Percentiles rank a stretch among this genome's conserved stretches.
Evolutionary conservation across 495 filamentous ascomycete species (phyloP).

Genomic region (Hypoxylon cercidicola): DNA sequence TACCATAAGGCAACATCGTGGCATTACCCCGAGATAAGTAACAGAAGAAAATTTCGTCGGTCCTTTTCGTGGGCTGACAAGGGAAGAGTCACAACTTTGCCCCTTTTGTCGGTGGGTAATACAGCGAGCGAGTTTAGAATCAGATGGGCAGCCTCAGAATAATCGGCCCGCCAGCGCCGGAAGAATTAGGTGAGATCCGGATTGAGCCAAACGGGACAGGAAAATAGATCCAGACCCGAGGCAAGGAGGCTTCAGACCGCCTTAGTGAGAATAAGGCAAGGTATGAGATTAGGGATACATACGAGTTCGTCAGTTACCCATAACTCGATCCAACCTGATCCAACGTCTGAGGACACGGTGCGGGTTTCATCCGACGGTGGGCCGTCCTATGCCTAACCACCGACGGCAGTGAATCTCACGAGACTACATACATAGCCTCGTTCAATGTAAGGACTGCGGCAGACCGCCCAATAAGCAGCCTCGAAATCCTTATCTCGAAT

Average conservation of each 20-base stretch:
- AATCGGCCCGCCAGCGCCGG: constrained; percentile 37
- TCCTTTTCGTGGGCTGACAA: constrained; percentile 29
- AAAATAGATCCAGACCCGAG: constrained; percentile 23
- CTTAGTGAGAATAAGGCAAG: neutral
- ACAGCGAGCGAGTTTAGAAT: constrained; percentile 28
- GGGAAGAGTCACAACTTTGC: constrained; percentile 21
- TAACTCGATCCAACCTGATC: constrained; percentile 12
- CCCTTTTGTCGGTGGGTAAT: constrained; percentile 24
- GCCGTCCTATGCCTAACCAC: constrained; percentile 11
- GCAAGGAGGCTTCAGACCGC: constrained; percentile 11
- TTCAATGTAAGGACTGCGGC: constrained; percentile 13
- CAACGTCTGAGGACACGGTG: constrained; percentile 23
- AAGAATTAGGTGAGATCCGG: constrained; percentile 12
- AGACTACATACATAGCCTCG: constrained; percentile 32
- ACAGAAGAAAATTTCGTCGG: constrained; percentile 20
- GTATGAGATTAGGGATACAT: constrained; percentile 4
- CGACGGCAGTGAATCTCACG: constrained; percentile 23
- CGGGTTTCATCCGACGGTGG: constrained; percentile 24
- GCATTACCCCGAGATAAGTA: constrained; percentile 1
- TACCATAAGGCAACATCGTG: neutral
- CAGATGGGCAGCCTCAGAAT: constrained; percentile 26
- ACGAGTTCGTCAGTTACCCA: constrained; percentile 10
- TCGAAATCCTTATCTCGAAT: constrained; percentile 24
- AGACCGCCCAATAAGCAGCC: constrained; percentile 16
- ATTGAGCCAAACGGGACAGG: constrained; percentile 19